Base-by-base conservation (phyloP, 139 green algal genomes). In the Penium margaritaceum region DNA sequence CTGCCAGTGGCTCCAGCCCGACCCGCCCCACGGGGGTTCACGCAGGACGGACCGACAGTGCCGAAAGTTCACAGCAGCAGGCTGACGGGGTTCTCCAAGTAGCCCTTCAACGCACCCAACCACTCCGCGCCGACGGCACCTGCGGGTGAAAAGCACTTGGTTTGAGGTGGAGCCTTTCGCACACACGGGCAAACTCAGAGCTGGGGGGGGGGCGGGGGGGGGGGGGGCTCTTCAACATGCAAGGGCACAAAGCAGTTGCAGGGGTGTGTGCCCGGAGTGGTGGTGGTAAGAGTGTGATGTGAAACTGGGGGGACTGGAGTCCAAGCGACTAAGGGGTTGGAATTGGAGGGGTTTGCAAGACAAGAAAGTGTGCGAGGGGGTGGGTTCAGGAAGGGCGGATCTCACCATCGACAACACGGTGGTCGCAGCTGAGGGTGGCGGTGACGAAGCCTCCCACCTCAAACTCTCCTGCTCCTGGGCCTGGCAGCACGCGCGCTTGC, bases 51-150 rank as follows among this genome's bases (percentile, higher is more conserved):
- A n/a, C n/a, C n/a, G n/a, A n/a, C n/a, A n/a, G n/a, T n/a, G n/a
- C n/a, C n/a, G n/a, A n/a, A n/a, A n/a, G n/a, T n/a, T 87, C 32
- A 98, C 12, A 97, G 58, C 51, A 98, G 72, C 87, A 97, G 91
- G 34, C 84, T 90, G 27, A 90, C 72, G 0, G 94, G 94, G 53
- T 93, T 82, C 78, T 98, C 95, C 3, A 99, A 76, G 74, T 90
- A 90, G 0, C 60, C 35, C 74, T 91, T 94, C 90, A 99, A 99
- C 0, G 89, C 89, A 35, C 85, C 75, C 54, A 99, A 84, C 94
- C 94, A 99, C 78, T 95, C 80, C 15, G 94, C 93, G 0, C 92
- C 94, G 74, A 98, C 84, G 5, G 89, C 86, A 61, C 74, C 74
- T 81, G 74, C 67, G 54, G 54, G 12, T 19, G 46, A 57, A 38